phyloP scores from a whole-genome alignment of 2,329 filamentous ascomycete genomes.

The Penicillium sp. region DNA sequence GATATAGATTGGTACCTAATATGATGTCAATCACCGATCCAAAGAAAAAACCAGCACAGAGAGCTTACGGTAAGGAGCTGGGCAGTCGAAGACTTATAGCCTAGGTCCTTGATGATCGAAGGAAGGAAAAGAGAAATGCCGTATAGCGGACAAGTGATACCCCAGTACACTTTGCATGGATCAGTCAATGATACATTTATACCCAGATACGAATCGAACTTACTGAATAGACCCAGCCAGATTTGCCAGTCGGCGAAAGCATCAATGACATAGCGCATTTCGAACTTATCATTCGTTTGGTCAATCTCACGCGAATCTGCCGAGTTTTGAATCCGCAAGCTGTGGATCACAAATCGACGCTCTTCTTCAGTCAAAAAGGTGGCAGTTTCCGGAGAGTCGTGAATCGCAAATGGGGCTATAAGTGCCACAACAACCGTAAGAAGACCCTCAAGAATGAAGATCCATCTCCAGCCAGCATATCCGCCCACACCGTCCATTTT shows the following conservation, averaged over 20 bases:
- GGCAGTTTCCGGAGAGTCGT: constrained; percentile 46
- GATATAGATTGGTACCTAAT: constrained; percentile 38
- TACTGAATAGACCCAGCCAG: constrained; percentile 38
- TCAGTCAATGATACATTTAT: constrained; percentile 6
- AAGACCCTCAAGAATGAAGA: constrained; percentile 50
- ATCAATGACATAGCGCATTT: constrained; percentile 38
- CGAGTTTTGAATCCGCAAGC: constrained; percentile 36
- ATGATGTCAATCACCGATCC: background rate
- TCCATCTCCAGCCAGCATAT: constrained; percentile 50
- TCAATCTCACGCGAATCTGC: constrained; percentile 24
- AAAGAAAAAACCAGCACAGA: background rate
- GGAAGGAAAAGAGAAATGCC: constrained; percentile 41
- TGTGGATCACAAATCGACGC: constrained; percentile 36
- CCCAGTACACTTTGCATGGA: constrained; percentile 37
- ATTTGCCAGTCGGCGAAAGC: constrained; percentile 44
- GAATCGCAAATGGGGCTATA: constrained; percentile 44
- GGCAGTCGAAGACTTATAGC: constrained; percentile 38
- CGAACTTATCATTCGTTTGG: constrained; percentile 32
- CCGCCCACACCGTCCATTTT: constrained; percentile 51
- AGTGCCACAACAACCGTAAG: constrained; percentile 44
- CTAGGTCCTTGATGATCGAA: constrained; percentile 42
- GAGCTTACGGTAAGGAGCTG: constrained; percentile 37
- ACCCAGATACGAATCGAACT: constrained; percentile 5
- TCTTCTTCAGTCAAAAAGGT: constrained; percentile 43
- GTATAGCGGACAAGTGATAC: constrained; percentile 42